Base-by-base conservation (phyloP, 225 moss, liverwort and hornwort genomes). In the Climacium dendroides region DNA sequence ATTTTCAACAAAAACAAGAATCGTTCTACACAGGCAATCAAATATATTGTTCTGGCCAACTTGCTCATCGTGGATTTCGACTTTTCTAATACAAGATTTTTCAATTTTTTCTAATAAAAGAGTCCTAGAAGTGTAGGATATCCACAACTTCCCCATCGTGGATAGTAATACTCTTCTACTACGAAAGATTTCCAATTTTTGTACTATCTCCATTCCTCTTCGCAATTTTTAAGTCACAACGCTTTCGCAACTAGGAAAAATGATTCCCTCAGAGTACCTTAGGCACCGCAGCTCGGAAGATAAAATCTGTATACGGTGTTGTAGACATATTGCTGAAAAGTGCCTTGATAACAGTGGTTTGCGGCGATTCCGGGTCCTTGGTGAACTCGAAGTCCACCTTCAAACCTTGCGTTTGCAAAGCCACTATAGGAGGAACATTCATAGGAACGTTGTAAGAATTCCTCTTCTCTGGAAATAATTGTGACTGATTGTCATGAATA, bases 231-330 rank as follows among this genome's bases (percentile, higher is more conserved):
- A 58, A 69, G 24, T 77, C 52, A 79, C 17, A 71, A 63, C 13
- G 41, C 37, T 69, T 74, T 59, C 64, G 67, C 22, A 63, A 79
- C 43, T 62, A 60, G 45, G 77, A 71, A 82, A 79, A 26, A 50
- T 9, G 25, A 71, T 71, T 53, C 53, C 53, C 82, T 82, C 71
- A 52, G 48, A 72, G 35, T 83, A 97, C 98, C 97, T 98, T 98
- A 19, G 98, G 98, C 85, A 98, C 98, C 82, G 98, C 98, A 86
- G 96, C 95, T 91, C 94, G 97, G 58, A 97, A 95, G 81, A 95
- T 85, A 67, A 98, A 98, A 90, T 98, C 98, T 37, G 94, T 96
- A 87, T 94, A 98, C 57, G 93, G 91, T 85, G 15, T 92, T 58
- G 89, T 53, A 73, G 96, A 95, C 86, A 70, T 86, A 88, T 98